A percentile compares a stretch with the other conserved stretches of the same genome.
phyloP scores from a whole-genome alignment of 2,329 filamentous ascomycete genomes.

The Fusarium succisae region DNA sequence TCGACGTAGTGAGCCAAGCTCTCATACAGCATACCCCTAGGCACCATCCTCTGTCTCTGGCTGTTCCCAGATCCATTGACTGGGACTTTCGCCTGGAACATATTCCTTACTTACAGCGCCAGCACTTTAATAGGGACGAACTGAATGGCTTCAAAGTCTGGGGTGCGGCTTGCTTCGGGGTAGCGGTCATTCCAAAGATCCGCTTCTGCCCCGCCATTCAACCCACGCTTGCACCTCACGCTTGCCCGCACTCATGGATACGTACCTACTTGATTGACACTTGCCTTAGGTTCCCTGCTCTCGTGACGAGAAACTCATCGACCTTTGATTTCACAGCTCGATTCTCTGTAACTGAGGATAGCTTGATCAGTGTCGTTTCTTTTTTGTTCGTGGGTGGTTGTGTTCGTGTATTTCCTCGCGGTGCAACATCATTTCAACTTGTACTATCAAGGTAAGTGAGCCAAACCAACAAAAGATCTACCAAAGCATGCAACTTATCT shows the following conservation, averaged over 20 bases:
- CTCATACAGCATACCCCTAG: not conserved
- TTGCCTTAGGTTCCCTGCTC: not conserved
- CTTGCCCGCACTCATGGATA: constrained; percentile 2
- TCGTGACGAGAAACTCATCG: constrained; percentile 16
- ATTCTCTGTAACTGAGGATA: not conserved
- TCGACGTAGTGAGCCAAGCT: not conserved
- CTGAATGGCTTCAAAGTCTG: not conserved
- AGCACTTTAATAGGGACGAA: not conserved
- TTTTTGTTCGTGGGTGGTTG: not conserved
- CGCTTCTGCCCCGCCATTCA: constrained; percentile 26
- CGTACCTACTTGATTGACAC: constrained; percentile 1
- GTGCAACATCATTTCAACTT: not conserved
- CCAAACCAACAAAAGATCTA: constrained; percentile 1
- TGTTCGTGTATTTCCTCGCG: not conserved
- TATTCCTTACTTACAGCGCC: not conserved
- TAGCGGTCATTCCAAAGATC: constrained; percentile 42
- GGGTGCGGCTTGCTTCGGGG: constrained; percentile 30
- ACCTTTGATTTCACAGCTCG: constrained; percentile 3
- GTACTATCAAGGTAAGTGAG: constrained; percentile 27
- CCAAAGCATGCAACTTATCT: constrained; percentile 19
- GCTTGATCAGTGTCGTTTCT: not conserved
- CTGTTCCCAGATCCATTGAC: not conserved
- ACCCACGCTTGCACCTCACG: not conserved
- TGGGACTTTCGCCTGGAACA: not conserved
- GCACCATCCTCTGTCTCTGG: not conserved